phyloP scores from a whole-genome alignment of 805 yeast genomes.

The Metschnikowia continentalis region DNA sequence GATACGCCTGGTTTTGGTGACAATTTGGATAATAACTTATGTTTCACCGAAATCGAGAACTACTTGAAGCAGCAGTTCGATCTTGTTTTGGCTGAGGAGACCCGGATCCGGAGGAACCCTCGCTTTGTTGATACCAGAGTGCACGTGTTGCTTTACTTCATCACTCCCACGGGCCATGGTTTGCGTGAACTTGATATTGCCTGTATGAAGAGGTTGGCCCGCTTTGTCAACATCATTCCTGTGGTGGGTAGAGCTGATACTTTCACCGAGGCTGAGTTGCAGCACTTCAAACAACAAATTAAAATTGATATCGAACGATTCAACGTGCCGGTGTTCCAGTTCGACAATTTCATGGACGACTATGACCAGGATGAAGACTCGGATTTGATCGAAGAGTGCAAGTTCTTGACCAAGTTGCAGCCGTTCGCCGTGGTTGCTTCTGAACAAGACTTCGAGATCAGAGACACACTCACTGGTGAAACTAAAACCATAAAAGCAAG shows the following conservation, averaged over 20 bases:
- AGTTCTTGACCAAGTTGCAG: conserved; percentile 56
- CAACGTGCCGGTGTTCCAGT: conserved; percentile 74
- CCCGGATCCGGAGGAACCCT: conserved; percentile 82
- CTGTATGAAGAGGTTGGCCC: conserved; percentile 64
- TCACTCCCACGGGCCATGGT: conserved; percentile 78
- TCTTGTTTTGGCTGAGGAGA: conserved; percentile 77
- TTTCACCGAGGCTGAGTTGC: conserved; percentile 62
- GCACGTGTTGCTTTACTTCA: conserved; percentile 73
- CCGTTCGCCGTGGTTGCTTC: conserved; percentile 74
- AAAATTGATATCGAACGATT: conserved; percentile 59
- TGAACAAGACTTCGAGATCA: conserved; percentile 49
- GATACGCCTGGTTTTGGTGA: conserved; percentile 81
- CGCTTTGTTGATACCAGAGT: conserved; percentile 74
- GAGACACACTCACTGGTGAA: conserved; percentile 42
- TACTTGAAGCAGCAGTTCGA: conserved; percentile 77
- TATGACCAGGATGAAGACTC: conserved; percentile 73
- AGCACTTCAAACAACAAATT: conserved; percentile 55
- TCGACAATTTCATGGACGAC: conserved; percentile 45
- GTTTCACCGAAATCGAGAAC: conserved; percentile 60
- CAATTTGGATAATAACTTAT: conserved; percentile 62
- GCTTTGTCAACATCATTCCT: conserved; percentile 78
- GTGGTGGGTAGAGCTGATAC: conserved; percentile 79
- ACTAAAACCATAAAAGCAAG: conserved; percentile 48
- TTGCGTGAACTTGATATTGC: conserved; percentile 70
- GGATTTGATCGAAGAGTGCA: conserved; percentile 68